These are phyloP conservation scores for Russula sp. DNA, from an alignment of 768 basidiomycete species.

Conservation along the genomic window DNA sequence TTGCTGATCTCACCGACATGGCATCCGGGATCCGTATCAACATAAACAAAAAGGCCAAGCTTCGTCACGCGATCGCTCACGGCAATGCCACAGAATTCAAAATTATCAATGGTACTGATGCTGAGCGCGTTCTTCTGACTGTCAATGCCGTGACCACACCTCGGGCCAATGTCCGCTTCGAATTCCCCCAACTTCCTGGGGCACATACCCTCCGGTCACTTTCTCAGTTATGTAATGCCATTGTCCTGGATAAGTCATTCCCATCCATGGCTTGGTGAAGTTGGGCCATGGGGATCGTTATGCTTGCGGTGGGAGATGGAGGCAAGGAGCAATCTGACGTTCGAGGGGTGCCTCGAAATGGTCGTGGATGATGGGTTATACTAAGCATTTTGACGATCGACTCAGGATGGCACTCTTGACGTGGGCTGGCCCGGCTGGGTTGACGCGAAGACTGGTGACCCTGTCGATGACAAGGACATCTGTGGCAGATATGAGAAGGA, in stretches of 20 bases:
- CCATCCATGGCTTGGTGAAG: slow-evolving; percentile 60
- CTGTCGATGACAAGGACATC: slow-evolving; percentile 97
- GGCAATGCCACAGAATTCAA: slow-evolving; percentile 98
- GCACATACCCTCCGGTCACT: slow-evolving; percentile 67
- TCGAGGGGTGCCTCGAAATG: slow-evolving; percentile 99
- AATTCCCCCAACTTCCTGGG: slow-evolving; percentile 50
- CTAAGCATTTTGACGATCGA: slow-evolving; percentile 98
- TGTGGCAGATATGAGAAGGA: slow-evolving; percentile 92
- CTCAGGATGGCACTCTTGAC: slow-evolving; percentile 85
- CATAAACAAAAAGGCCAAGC: slow-evolving; percentile 82
- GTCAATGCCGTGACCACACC: too few relatives aligned
- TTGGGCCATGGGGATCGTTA: slow-evolving; percentile 94
- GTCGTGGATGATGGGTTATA: slow-evolving; percentile 99
- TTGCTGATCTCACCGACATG: slow-evolving; percentile 91
- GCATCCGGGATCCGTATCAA: slow-evolving; percentile 80
- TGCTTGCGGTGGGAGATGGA: slow-evolving; percentile 99
- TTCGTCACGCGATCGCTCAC: slow-evolving; percentile 88
- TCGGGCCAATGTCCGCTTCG: too few relatives aligned
- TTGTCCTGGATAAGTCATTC: slow-evolving; percentile 94
- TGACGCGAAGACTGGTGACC: slow-evolving; percentile 87
- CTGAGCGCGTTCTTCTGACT: slow-evolving; percentile 53
- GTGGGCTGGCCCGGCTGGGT: slow-evolving; percentile 99
- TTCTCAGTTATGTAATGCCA: slow-evolving; percentile 74
- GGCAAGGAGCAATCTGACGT: too few relatives aligned
- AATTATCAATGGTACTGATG: slow-evolving; percentile 81